Evolutionary conservation across 495 filamentous ascomycete genomes (phyloP).

Genomic region (Xylaria sp.): DNA sequence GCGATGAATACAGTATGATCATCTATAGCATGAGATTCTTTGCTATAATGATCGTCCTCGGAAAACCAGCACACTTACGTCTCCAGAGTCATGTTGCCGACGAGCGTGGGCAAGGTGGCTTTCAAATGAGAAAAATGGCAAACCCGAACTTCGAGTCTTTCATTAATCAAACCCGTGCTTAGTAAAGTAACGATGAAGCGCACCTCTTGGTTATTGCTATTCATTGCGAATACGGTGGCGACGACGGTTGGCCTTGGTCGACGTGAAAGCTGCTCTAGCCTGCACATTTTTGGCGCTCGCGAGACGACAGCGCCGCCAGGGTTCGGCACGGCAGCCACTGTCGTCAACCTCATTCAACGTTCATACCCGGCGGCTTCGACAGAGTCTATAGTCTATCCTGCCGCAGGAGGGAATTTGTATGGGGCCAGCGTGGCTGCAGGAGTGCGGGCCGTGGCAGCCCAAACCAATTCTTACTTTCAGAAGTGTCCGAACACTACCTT

Average conservation of each 20-base stretch:
- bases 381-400: conserved; percentile 66
- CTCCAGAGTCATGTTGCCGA: neutral
- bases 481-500: conserved; percentile 60
- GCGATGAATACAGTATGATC: neutral
- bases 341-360: conserved; percentile 57
- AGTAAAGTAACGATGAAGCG: conserved; percentile 19
- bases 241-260: neutral
- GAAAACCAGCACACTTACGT: neutral
- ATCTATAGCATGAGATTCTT: neutral
- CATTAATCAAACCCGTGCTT: neutral
- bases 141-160: neutral
- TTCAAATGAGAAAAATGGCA: neutral
- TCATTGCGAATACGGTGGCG: conserved; percentile 1
- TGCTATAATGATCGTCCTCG: neutral
- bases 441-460: conserved; percentile 57
- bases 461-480: conserved; percentile 56
- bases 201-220: conserved; percentile 7
- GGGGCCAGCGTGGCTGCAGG: conserved; percentile 56
- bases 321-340: conserved; percentile 58
- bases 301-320: conserved; percentile 64
- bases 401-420: conserved; percentile 61
- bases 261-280: conserved; percentile 48
- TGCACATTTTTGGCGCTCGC: conserved; percentile 67
- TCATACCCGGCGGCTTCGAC: conserved; percentile 59
- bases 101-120: neutral